A percentile compares a stretch with the other conserved stretches of the same genome.
Conservation (phyloP, 345 rosid species). For the Salix caprea region DNA sequence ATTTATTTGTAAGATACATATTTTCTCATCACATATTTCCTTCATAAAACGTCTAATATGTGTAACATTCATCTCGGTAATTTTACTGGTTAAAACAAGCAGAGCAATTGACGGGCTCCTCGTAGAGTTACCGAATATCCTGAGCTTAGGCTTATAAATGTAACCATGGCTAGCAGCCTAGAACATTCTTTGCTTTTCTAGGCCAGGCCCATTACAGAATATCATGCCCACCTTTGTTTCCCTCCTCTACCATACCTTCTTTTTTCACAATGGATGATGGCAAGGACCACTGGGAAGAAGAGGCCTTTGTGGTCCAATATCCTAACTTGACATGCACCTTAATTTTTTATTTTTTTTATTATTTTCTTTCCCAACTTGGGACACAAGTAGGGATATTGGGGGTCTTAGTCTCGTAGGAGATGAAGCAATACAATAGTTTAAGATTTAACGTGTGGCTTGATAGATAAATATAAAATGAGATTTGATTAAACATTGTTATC, state of each 20-base stretch:
- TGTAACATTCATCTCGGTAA: background rate
- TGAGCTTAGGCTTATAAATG: background rate
- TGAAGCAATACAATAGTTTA: background rate
- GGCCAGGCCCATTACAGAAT: background rate
- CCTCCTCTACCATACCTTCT: background rate
- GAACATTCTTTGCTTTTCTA: background rate
- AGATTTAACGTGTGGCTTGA: slow-evolving; percentile 6
- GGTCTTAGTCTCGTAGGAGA: too few relatives aligned
- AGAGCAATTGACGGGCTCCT: background rate
- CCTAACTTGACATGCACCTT: background rate
- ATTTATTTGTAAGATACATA: slow-evolving; percentile 2
- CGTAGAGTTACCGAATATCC: background rate
- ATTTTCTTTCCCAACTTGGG: background rate
- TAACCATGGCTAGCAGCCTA: background rate
- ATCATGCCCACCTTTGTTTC: background rate
- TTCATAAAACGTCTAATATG: background rate
- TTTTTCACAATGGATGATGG: background rate
- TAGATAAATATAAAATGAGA: background rate
- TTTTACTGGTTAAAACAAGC: background rate
- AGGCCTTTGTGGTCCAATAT: background rate
- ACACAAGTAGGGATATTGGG: background rate
- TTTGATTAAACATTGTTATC: slow-evolving; percentile 26
- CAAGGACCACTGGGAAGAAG: background rate
- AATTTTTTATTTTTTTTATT: background rate
- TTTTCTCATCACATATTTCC: background rate